Conservation (phyloP, 495 filamentous ascomycete species). For the Rostrohypoxylon terebratum region DNA sequence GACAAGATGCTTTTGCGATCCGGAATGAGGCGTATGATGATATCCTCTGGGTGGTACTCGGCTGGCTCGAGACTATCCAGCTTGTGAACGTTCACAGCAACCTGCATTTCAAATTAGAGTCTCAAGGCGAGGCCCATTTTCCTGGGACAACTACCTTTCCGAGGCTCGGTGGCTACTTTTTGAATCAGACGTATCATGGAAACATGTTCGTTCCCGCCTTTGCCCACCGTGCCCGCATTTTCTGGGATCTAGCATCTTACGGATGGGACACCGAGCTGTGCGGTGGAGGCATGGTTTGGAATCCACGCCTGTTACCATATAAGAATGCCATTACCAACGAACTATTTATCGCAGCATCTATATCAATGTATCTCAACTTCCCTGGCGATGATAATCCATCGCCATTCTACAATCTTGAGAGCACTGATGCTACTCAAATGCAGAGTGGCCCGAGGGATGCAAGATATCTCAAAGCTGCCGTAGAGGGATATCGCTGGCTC, state of each 20-base stretch:
- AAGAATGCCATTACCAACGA: constrained; percentile 99
- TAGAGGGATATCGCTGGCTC: constrained; percentile 87
- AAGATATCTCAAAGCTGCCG: constrained; percentile 74
- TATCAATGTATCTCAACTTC: constrained; percentile 92
- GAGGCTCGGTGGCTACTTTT: constrained; percentile 27
- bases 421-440: not conserved
- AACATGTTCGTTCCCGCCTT: constrained; percentile 80
- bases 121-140: not conserved
- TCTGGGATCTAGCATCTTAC: constrained; percentile 81
- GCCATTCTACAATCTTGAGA: constrained; percentile 66
- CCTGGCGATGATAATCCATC: constrained; percentile 80
- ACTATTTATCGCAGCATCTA: constrained; percentile 83
- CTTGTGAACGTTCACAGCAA: constrained; percentile 72
- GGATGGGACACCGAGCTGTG: constrained; percentile 90
- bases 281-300: constrained; percentile 94
- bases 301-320: constrained; percentile 82
- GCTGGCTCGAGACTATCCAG: constrained; percentile 86
- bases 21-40: constrained; percentile 91
- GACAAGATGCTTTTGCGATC: constrained; percentile 81
- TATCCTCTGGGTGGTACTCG: constrained; percentile 96
- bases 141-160: constrained; percentile 16
- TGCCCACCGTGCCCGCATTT: constrained; percentile 86
- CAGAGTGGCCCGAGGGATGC: constrained; percentile 66
- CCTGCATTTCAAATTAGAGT: constrained; percentile 39
- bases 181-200: constrained; percentile 73